Base-by-base conservation (phyloP, 2,329 filamentous ascomycete species). In the Exophiala spinifera region DNA sequence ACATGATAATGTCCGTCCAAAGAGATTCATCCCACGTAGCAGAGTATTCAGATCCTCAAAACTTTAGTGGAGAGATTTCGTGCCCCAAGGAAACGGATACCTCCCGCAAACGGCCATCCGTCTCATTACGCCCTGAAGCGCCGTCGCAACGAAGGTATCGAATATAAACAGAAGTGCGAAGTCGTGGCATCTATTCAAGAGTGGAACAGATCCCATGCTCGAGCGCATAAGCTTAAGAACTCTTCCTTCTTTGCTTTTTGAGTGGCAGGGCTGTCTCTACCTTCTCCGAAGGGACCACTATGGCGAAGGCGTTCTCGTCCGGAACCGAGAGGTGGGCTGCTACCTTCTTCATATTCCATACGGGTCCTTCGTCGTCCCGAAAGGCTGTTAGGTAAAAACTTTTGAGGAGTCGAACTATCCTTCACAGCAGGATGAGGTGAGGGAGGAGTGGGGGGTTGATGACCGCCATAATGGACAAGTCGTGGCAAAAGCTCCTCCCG, bases 151-250 rank as follows among this genome's bases (percentile, higher is more conserved):
- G 31, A 36, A 15, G n/a, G 23, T 14, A 53, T 34, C 37, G 28
- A 36, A 48, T 46, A 57, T 49, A 45, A 21, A 53, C 39, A 51
- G 25, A 33, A 25, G 44, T 34, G 33, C 39, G 20, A 47, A 48
- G 39, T 15, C 21, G 20, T 25, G 31, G 19, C 28, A 14, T 17
- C 33, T 7, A 31, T 23, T 82, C 75, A 96, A 59, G 91, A 96
- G 76, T 97, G 94, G 73, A 97, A 96, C 23, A 99, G 74, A 74
- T 99, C 94, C 94, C 94, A 99, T 7, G 94, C 94, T 66, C 89
- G 80, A 63, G 89, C 85, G 69, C 92, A 96, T 46, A 97, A 76
- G 52, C 82, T 78, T 61, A 99, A 76, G 67, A 99, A 99, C 70
- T 96, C 90, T 40, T 96, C 91, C 69, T 91, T 91, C 83, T 97